Percentiles rank a stretch among this genome's conserved stretches.
These are phyloP conservation scores for Alternaria arbusti DNA, from an alignment of 2,329 filamentous ascomycete genomes.

Conservation along the genomic window DNA sequence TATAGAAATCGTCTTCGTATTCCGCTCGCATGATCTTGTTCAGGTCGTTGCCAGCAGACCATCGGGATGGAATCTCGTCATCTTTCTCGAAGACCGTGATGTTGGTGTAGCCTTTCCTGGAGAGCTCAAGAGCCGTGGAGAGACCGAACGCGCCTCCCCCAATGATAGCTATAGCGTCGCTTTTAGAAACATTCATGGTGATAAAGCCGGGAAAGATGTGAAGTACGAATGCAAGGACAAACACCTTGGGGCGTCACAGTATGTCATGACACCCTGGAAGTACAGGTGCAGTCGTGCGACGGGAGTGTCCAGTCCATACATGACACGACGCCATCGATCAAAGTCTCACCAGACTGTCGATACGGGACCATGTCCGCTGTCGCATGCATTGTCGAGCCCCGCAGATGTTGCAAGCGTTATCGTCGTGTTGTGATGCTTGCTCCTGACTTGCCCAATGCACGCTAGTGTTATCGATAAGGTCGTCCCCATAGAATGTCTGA, in stretches of 20 bases:
- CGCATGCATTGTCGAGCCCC: background rate
- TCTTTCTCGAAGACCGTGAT: conserved; percentile 42
- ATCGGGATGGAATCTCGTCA: conserved; percentile 54
- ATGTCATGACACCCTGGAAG: background rate
- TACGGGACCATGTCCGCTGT: background rate
- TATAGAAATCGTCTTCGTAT: conserved; percentile 65
- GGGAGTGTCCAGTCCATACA: background rate
- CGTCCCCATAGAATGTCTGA: background rate
- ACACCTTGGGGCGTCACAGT: background rate
- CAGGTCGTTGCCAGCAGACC: conserved; percentile 64
- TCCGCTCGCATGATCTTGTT: conserved; percentile 68
- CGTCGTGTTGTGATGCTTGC: background rate
- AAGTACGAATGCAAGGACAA: background rate
- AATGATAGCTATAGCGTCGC: conserved; percentile 35
- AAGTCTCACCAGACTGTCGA: background rate
- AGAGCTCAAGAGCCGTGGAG: conserved; percentile 39
- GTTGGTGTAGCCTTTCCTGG: conserved; percentile 36
- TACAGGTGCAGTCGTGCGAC: background rate
- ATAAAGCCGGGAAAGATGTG: background rate
- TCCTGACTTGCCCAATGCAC: background rate
- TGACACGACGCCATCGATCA: background rate
- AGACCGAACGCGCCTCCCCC: conserved; percentile 41
- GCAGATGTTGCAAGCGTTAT: background rate
- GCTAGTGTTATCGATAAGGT: background rate
- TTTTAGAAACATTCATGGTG: conserved; percentile 28